Conservation (phyloP, 2,329 filamentous ascomycete species). For the Colletotrichum zoysiae region DNA sequence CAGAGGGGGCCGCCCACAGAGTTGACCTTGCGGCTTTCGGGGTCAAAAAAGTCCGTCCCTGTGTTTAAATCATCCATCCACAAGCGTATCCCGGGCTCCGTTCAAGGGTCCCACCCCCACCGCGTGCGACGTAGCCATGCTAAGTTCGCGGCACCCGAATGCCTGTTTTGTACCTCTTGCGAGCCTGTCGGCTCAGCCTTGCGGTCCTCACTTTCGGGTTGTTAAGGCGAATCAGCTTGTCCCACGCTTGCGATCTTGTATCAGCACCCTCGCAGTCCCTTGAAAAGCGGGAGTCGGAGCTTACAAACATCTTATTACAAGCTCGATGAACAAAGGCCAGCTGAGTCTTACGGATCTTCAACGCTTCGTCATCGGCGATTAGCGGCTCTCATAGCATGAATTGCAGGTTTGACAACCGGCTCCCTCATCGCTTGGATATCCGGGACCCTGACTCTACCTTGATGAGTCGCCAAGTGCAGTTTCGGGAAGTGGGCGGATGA, state of each 20-base stretch:
- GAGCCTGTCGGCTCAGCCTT: neutral
- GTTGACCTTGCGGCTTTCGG: neutral
- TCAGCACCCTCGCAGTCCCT: neutral
- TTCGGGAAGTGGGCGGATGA: no score
- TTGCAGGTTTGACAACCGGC: neutral
- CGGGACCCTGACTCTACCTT: neutral
- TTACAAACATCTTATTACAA: no score
- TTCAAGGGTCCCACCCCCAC: constrained; percentile 2
- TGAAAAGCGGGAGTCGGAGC: neutral
- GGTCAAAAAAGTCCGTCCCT: neutral
- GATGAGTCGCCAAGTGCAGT: neutral
- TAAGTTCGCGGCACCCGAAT: neutral
- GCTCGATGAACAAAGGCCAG: no score
- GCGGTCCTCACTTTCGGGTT: neutral
- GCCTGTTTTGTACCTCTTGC: neutral
- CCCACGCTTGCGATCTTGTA: neutral
- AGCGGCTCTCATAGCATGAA: neutral
- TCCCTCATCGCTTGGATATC: neutral
- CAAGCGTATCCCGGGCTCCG: neutral
- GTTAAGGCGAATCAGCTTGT: neutral
- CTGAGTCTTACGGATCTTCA: neutral
- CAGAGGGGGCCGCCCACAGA: no score
- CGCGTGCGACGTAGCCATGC: neutral
- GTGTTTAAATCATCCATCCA: neutral
- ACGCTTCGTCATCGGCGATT: neutral